Evolutionary conservation across 352 stramenopile species (phyloP), one percentile per base, ranked within the genome.

Genomic region (Phytophthora pini): DNA sequence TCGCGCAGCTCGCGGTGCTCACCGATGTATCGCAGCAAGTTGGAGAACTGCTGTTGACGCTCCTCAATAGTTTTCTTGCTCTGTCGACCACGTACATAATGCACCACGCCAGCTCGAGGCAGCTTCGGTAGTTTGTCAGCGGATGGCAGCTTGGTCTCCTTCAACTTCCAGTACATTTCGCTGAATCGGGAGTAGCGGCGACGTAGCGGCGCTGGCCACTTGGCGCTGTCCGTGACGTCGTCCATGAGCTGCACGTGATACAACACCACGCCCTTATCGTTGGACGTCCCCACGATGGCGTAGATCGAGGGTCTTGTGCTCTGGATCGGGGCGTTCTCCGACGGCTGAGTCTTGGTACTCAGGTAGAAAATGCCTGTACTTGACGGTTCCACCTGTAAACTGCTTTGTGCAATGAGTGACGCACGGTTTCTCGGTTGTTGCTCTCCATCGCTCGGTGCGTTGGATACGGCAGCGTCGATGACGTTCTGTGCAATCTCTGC

Each of bases 111-210:
- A 1, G 68, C 67, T 27, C 51, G 55, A 29, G 79, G 67, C 13
- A 90, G 59, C 27, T 54, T 49, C 4, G 82, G 82, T 13, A 90
- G 46, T 12, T 70, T 68, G 13, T 61, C 34, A 4, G 55, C 48
- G n/a, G 76, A 44, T 6, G 68, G 60, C 7, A 84, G 40, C 22
- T 77, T 74, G 10, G 62, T 65, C 38, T 62, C 64, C 20, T 78
- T 72, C 4, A 89, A 47, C 56, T 79, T 73, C 15, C 47, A 41
- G 66, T 86, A 72, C 66, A 90, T 70, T n/a, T 82, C 76, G 17
- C 56, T 74, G 53, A 91, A 91, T 17, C 76, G 64, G 0, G 68
- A 80, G 64, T 87, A 91, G n/a, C 82, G 80, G 20, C 70, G 69
- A 47, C 65, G 39, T 12, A 82, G 10, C 0, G 71, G 74, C 7